Percentiles rank a stretch among this genome's conserved stretches.
Conservation (phyloP, 2,329 filamentous ascomycete genomes). For the Myriosclerotinia duriaeana region DNA sequence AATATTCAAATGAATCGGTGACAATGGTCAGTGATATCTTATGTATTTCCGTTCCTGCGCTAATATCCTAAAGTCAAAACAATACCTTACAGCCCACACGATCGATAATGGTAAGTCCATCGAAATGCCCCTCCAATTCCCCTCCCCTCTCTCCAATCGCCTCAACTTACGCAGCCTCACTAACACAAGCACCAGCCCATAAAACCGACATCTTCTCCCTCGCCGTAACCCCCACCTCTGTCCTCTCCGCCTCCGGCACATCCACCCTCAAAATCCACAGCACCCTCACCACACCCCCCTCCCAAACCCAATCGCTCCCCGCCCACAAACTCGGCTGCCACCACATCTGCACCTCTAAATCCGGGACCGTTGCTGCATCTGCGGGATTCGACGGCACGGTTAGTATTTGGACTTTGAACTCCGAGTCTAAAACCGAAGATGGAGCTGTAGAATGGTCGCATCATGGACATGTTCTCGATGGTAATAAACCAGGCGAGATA, state of each 20-base stretch:
- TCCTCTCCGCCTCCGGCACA: slow-evolving; percentile 83
- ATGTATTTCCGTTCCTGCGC: slow-evolving; percentile 20
- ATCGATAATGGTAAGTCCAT: slow-evolving; percentile 71
- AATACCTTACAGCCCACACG: slow-evolving; percentile 92
- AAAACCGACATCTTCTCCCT: slow-evolving; percentile 81
- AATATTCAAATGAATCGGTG: slow-evolving; percentile 29
- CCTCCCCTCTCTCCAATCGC: slow-evolving; percentile 9
- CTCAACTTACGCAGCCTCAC: slow-evolving; percentile 8
- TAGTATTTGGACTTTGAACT: slow-evolving; percentile 69
- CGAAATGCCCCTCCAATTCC: slow-evolving; percentile 28
- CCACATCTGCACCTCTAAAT: slow-evolving; percentile 71
- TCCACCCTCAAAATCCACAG: slow-evolving; percentile 80
- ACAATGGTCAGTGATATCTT: slow-evolving; percentile 36
- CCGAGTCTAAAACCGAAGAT: slow-evolving; percentile 50
- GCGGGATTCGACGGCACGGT: slow-evolving; percentile 88
- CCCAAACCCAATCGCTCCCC: slow-evolving; percentile 75
- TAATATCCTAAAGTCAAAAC: slow-evolving; percentile 73
- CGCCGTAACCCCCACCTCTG: slow-evolving; percentile 68
- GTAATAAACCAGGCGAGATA: slow-evolving; percentile 65
- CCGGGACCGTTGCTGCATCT: slow-evolving; percentile 73
- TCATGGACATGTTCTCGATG: slow-evolving; percentile 50
- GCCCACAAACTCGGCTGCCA: slow-evolving; percentile 87
- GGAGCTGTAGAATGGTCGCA: slow-evolving; percentile 48
- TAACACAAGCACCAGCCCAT: slow-evolving; percentile 60
- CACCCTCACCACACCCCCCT: slow-evolving; percentile 68